Percentiles rank a stretch among this genome's conserved stretches.
Conservation (phyloP, 129 eudicot species). For the Saussurea involucrata region DNA sequence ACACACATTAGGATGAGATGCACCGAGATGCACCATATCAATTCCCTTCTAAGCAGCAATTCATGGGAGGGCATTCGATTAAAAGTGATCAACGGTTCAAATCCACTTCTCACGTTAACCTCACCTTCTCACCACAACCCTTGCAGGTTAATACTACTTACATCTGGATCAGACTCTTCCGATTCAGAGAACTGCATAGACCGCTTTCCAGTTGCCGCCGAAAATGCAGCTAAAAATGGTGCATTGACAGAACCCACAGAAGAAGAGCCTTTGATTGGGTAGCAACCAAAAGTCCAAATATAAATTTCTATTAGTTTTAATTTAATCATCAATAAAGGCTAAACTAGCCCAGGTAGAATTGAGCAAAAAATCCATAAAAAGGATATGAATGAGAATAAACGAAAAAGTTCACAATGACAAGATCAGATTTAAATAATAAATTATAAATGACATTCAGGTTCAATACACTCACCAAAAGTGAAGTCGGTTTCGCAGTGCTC, state of each 20-base stretch:
- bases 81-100: no score
- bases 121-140: no score
- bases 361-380: background rate
- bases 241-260: conserved; percentile 77
- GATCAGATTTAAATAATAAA: background rate
- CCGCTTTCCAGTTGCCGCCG: conserved; percentile 87
- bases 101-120: no score
- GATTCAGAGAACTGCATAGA: conserved; percentile 61
- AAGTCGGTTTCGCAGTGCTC: conserved; percentile 82
- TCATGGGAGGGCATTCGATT: no score
- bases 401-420: background rate
- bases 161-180: conserved; percentile 95
- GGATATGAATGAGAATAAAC: background rate
- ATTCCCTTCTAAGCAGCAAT: no score
- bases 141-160: conserved; percentile 30
- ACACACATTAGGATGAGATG: no score
- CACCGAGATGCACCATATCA: no score
- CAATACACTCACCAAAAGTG: conserved; percentile 56
- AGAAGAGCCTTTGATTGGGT: conserved; percentile 59
- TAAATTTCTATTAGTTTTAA: background rate
- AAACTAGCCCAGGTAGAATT: no score
- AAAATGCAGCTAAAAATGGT: conserved; percentile 87
- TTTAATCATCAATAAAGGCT: background rate
- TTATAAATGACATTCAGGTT: background rate
- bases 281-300: background rate